Base-by-base conservation (phyloP, 2,329 filamentous ascomycete species). In the Colletotrichum falcatum region DNA sequence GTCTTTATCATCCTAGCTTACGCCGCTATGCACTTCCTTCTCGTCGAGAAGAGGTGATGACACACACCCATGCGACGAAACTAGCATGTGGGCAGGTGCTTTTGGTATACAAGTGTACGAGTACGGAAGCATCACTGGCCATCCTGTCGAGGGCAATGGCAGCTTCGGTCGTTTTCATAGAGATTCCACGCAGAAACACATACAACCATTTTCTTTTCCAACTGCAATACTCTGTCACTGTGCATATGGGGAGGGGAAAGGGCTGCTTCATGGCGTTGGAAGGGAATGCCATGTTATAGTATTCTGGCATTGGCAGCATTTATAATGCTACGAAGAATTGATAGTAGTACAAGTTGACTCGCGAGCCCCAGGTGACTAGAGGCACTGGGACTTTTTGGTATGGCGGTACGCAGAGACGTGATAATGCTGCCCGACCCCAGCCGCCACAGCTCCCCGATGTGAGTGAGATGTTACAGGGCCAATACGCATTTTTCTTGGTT, bases 1-100 rank as follows among this genome's bases (percentile, higher is more conserved):
- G 87, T 89, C 0, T 99, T 98, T 78, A 90, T 98, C 59, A 82
- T 98, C 54, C 85, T 98, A 74, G 95, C 96, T 8, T 99, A 98
- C 79, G 85, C 83, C 37, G 95, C 95, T 20, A 97, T 99, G 94
- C 96, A 99, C 83, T 82, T 98, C 72, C 82, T 99, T 76, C 89
- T 99, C 58, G 90, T 99, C 28, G 96, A 99, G 87, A 95, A 90
- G 86, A 87, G 93, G 77, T 95, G 86, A 74, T 75, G 54, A n/a
- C 8, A 28, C 37, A n/a, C 8, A 35, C 20, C 3, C 20, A 18
- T 16, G 11, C 11, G 18, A 11, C 35, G 35, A 37, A 33, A 26
- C 5, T 20, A 46, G 26, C 37, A 46, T 23, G 20, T 28, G 28
- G 37, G 46, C 46, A 23, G n/a, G 44, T 23, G 55, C 44, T 44